Evolutionary conservation across 2,329 filamentous ascomycete species (phyloP), one percentile per base, ranked within the genome.

Genomic region (Septoria linicola): DNA sequence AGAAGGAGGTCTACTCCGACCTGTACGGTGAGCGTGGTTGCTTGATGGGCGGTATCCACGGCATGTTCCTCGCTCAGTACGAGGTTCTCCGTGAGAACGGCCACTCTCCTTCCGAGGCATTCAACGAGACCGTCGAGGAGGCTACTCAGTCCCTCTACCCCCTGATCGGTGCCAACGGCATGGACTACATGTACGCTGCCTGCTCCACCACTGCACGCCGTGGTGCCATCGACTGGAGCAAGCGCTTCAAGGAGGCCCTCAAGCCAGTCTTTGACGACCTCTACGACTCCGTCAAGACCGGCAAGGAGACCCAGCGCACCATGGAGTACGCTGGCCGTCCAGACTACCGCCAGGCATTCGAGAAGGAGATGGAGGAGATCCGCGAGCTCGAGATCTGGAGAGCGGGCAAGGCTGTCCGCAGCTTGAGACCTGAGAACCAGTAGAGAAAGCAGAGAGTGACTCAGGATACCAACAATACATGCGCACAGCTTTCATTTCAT

Each of bases 101-200:
- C 76, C 93, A 99, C 86, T 88, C 82, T 77, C 93, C 93, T 73
- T 92, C 87, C 67, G 93, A 99, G 80, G 93, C 93, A 64, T 99
- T 99, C 87, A 99, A 99, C 84, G 93, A 99, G 89, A 99, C 93
- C 64, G 93, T 99, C 64, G 93, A 99, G 83, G 93, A 99, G 83
- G 93, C 93, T 62, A 99, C 93, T 46, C 93, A 99, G 83, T 89
- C 84, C 63, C 81, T 99, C 70, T 99, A 99, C 83, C 93, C 93
- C 61, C 82, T 99, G 71, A 99, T 99, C 70, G 93, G 92, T 71
- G 84, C 83, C 77, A 88, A 97, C 78, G 93, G 93, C 71, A 97
- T 99, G 93, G 93, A 99, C 82, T 99, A 95, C 90, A 99, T 99
- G 93, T 99, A 95, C 81, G 91, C 92, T 73, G 93, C 93, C 64